Conservation (phyloP, 83 land plant genomes). For the Picea abies region DNA sequence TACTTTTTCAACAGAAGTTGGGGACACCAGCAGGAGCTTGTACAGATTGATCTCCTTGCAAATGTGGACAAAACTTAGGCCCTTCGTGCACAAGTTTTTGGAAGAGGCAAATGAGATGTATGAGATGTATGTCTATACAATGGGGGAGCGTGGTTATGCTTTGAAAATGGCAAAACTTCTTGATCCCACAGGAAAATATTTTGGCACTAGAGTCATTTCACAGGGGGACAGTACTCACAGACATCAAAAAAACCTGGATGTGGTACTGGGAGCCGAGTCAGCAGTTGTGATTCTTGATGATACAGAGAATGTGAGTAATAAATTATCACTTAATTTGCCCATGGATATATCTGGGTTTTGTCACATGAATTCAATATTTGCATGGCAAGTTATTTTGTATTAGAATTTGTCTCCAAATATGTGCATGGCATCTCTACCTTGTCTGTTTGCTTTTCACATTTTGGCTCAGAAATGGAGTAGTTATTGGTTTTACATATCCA, state of each 20-base stretch:
- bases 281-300: conserved; percentile 97
- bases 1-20: conserved; percentile 2
- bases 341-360: too few relatives aligned
- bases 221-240: conserved; percentile 82
- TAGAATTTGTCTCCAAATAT: too few relatives aligned
- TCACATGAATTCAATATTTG: too few relatives aligned
- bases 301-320: conserved; percentile 75
- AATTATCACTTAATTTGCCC: too few relatives aligned
- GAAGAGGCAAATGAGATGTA: conserved; percentile 80
- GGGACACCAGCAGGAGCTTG: conserved; percentile 19
- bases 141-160: conserved; percentile 93
- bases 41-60: conserved; percentile 50
- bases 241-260: conserved; percentile 94
- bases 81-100: conserved; percentile 77
- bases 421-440: too few relatives aligned
- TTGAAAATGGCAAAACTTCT: conserved; percentile 82
- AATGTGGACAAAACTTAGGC: conserved; percentile 95
- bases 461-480: too few relatives aligned
- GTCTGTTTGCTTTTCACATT: too few relatives aligned
- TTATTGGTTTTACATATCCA: too few relatives aligned
- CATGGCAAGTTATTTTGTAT: too few relatives aligned
- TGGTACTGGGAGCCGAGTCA: conserved; percentile 87
- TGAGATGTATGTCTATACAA: conserved; percentile 96
- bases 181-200: conserved; percentile 73
- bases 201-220: conserved; percentile 79